Evolutionary conservation across 257 asterid species (phyloP).

Genomic region (Solanum lycopersicoides): DNA sequence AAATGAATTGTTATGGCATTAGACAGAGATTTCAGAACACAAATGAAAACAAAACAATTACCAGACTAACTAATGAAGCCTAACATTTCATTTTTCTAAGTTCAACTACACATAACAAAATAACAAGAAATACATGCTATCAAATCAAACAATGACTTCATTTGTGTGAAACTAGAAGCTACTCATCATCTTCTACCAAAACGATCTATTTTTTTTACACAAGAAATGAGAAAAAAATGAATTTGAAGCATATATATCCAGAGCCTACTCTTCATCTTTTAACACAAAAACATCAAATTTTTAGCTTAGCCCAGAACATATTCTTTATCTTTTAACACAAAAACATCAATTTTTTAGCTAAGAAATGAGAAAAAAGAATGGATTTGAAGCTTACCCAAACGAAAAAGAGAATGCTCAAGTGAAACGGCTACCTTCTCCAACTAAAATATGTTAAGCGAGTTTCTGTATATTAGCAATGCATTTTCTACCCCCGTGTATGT

Average conservation of each 20-base stretch:
- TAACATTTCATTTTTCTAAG: background rate
- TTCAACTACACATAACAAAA: background rate
- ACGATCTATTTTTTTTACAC: too few relatives aligned
- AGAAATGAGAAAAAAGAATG: background rate
- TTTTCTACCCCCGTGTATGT: background rate
- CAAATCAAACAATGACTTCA: background rate
- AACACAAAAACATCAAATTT: too few relatives aligned
- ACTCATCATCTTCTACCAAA: too few relatives aligned
- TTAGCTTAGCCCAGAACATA: too few relatives aligned
- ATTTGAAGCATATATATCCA: too few relatives aligned
- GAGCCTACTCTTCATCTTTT: too few relatives aligned
- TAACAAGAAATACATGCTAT: background rate
- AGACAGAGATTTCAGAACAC: background rate
- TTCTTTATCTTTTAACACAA: too few relatives aligned
- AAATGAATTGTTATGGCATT: background rate
- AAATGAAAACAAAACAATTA: background rate
- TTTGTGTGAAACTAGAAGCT: background rate
- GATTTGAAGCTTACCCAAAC: conserved; percentile 5
- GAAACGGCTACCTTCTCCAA: background rate
- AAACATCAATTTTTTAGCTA: background rate
- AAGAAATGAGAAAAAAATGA: too few relatives aligned
- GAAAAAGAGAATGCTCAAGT: background rate
- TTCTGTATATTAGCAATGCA: background rate
- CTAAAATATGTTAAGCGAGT: background rate
- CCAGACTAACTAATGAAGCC: background rate